These are phyloP conservation scores for Plasmodium yoelii DNA, from an alignment of 169 alveolate species.

Conservation along the genomic window DNA sequence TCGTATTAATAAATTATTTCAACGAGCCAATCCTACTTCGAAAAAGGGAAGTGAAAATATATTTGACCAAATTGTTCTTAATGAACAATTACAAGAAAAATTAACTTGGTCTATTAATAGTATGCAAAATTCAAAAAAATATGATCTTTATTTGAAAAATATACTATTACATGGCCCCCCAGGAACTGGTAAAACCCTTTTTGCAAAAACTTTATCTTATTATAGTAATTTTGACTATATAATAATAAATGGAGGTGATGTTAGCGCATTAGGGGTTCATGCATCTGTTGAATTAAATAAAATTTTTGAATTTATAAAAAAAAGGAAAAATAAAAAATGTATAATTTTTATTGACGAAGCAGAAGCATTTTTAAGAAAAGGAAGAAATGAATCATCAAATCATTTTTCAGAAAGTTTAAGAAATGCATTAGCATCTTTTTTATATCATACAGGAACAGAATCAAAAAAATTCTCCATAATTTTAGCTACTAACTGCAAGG, in stretches of 20 bases:
- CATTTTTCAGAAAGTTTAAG: slow-evolving; percentile 94
- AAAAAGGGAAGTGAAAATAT: slow-evolving; percentile 42
- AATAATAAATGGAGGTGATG: slow-evolving; percentile 97
- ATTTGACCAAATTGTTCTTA: slow-evolving; percentile 92
- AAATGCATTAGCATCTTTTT: slow-evolving; percentile 93
- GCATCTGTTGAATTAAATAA: slow-evolving; percentile 96
- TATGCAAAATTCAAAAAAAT: slow-evolving; percentile 91
- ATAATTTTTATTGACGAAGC: slow-evolving; percentile 98
- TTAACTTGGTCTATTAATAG: slow-evolving; percentile 95
- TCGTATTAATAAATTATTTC: background rate
- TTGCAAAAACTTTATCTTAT: slow-evolving; percentile 93
- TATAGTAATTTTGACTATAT: slow-evolving; percentile 96
- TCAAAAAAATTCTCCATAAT: slow-evolving; percentile 93
- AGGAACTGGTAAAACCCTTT: slow-evolving; percentile 96
- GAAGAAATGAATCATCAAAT: slow-evolving; percentile 85
- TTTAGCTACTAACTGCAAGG: slow-evolving; percentile 97
- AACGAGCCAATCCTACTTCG: background rate
- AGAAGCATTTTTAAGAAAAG: slow-evolving; percentile 95
- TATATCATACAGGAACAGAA: slow-evolving; percentile 97
- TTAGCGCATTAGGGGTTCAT: slow-evolving; percentile 96
- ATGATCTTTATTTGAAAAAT: slow-evolving; percentile 94
- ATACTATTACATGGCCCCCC: slow-evolving; percentile 96
- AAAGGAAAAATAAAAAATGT: slow-evolving; percentile 91
- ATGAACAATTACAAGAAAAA: slow-evolving; percentile 90
- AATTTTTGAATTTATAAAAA: slow-evolving; percentile 96